Percentiles rank a stretch among this genome's conserved stretches.
phyloP scores from a whole-genome alignment of 1,284 basidiomycete genomes.

The Cystobasidium slooffiae region DNA sequence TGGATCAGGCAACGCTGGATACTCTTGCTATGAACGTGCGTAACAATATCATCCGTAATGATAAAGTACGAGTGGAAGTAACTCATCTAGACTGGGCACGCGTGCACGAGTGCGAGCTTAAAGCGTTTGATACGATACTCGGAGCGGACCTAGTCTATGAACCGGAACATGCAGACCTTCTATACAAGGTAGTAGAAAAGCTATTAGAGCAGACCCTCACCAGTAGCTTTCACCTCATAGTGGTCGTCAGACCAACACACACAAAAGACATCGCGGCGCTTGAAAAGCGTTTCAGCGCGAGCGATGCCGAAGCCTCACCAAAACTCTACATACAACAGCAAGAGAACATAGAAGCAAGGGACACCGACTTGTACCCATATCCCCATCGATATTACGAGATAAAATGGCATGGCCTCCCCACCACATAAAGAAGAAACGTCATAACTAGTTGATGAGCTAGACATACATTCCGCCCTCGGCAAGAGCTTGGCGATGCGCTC shows the following conservation, averaged over 20 bases:
- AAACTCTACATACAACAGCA: neutral
- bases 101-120: neutral
- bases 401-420: constrained; percentile 9
- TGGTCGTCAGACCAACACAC: constrained; percentile 20
- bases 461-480: constrained; percentile 40
- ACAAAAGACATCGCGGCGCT: constrained; percentile 11
- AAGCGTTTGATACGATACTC: constrained; percentile 15
- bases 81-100: constrained; percentile 21
- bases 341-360: constrained; percentile 17
- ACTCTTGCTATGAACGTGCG: constrained; percentile 18
- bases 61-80: neutral
- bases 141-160: constrained; percentile 43
- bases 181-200: constrained; percentile 10
- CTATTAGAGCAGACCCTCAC: neutral
- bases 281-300: constrained; percentile 1
- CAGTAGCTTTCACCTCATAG: constrained; percentile 31
- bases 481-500: constrained; percentile 13
- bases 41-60: neutral
- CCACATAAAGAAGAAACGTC: neutral
- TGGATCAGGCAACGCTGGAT: constrained; percentile 16
- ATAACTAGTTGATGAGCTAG: neutral
- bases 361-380: constrained; percentile 14
- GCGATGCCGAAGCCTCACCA: neutral
- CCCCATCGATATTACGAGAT: constrained; percentile 35
- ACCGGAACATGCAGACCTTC: constrained; percentile 18